Evolutionary conservation across 2,329 filamentous ascomycete genomes (phyloP), one percentile per base, ranked within the genome.

Genomic region (Colletotrichum destructivum): DNA sequence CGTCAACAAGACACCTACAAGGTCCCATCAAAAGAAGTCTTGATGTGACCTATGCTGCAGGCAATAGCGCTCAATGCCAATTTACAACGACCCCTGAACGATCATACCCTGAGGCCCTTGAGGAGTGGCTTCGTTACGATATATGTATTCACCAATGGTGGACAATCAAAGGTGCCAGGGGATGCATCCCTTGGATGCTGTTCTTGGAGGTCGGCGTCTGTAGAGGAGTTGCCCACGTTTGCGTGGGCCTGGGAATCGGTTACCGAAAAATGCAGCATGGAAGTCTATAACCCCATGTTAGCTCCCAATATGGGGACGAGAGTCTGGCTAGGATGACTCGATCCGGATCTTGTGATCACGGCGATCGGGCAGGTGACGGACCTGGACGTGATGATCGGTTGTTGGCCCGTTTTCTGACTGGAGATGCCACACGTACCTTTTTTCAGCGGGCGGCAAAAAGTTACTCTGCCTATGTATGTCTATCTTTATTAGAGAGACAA

Each of bases 81-180:
- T 44, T 49, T 57, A 56, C 56, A 47, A 13, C 23, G 44, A 51
- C 59, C 69, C 69, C 69, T 71, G 64, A 47, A 26, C 59, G 52
- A 69, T 71, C 59, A 71, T 23, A 69, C 69, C 64, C 46, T 18
- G 9, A 26, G 21, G 18, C 21, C 23, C 61, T 21, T 18, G 6
- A 42, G 49, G 21, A 15, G 40, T 4, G n/a, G 11, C 46, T 21
- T 62, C 15, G 35, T 38, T n/a, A n/a, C n/a, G 13, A n/a, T n/a
- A 40, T 52, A n/a, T 38, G 16, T 16, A 38, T 46, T 9, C 15
- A 31, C 16, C 42, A 46, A 26, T 35, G 13, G 6, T 5, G 7
- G 42, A 15, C 18, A 52, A 13, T 21, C 60, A 51, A 42, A 21
- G 4, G 16, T 21, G 12, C 61, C 35, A 31, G 31, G 61, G 35